Evolutionary conservation across 257 asterid species (phyloP).

Genomic region (Gentiana dahurica): DNA sequence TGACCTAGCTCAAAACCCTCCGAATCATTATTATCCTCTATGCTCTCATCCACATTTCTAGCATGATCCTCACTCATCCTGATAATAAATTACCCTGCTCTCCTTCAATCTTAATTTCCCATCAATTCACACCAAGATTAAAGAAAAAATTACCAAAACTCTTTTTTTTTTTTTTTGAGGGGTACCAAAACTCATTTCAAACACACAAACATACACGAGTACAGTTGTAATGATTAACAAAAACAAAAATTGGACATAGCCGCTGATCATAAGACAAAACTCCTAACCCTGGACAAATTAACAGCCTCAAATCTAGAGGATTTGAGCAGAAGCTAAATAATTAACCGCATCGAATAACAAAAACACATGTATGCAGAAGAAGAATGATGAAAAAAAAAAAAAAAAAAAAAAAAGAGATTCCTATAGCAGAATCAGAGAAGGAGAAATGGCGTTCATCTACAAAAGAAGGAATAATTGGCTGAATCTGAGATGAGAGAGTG

Average conservation of each 20-base stretch:
- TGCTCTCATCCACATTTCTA: conserved; percentile 30
- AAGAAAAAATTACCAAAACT: conserved; percentile 44
- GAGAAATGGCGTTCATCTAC: neutral
- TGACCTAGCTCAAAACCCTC: conserved; percentile 14
- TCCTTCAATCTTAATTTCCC: neutral
- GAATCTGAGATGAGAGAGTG: too few relatives aligned
- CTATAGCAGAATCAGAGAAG: neutral
- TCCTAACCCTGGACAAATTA: too few relatives aligned
- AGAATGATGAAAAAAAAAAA: neutral
- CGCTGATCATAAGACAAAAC: too few relatives aligned
- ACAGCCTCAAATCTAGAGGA: too few relatives aligned
- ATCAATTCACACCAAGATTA: conserved; percentile 36
- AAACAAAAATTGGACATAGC: neutral
- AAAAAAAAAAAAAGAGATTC: neutral
- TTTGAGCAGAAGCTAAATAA: neutral
- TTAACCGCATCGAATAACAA: neutral
- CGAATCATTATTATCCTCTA: conserved; percentile 28
- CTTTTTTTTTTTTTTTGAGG: too few relatives aligned
- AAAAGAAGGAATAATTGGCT: too few relatives aligned
- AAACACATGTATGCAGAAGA: neutral
- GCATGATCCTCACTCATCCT: conserved; percentile 29
- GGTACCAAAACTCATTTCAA: conserved; percentile 38
- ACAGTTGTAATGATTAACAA: neutral
- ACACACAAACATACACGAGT: conserved; percentile 8
- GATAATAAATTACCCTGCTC: conserved; percentile 6